Base-by-base conservation (phyloP, 805 yeast species). In the Hemisphaericaspora nanyangensis region DNA sequence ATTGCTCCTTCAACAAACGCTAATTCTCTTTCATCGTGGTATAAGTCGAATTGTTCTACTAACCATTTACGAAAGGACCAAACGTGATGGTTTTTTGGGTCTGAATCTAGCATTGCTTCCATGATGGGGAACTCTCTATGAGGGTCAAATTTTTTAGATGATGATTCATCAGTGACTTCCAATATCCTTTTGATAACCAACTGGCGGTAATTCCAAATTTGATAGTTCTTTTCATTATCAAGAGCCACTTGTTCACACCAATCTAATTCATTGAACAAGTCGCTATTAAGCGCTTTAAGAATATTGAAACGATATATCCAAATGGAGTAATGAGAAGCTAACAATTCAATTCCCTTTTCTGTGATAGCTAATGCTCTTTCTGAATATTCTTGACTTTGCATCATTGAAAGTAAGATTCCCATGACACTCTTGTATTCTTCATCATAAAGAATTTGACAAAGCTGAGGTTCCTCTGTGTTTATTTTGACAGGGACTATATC, bases 151-250 rank as follows among this genome's bases (percentile, higher is more conserved):
- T 40, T 42, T 11, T 24, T 20, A 5, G 43, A 48, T 6, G 34
- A 20, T 22, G 8, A 12, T 20, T 20, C 32, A 18, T 24, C 16
- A 45, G 41, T 35, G 44, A 38, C 33, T 17, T 38, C 41, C 36
- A 56, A n/a, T 26, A 66, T 56, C 39, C 48, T 34, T 30, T 70
- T 70, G 39, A 84, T 62, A 7, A 91, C 55, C 25, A 79, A 65
- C 52, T 84, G 90, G 40, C 97, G 75, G 55, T 91, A 90, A 51
- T 90, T 86, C 97, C 98, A 93, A n/a, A 91, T 83, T 60, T 93
- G 99, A 62, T 93, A 93, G 65, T 90, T 91, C 59, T 93, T 93
- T 29, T 90, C 84, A 57, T 85, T 83, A 10, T 74, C 80, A 35
- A 84, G 54, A 0, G 95, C 90, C 26, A 86, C 64, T 25, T 69